A percentile compares a stretch with the other conserved stretches of the same genome.
Conservation (phyloP, 2,329 filamentous ascomycete species). For the Helotiales sp. region DNA sequence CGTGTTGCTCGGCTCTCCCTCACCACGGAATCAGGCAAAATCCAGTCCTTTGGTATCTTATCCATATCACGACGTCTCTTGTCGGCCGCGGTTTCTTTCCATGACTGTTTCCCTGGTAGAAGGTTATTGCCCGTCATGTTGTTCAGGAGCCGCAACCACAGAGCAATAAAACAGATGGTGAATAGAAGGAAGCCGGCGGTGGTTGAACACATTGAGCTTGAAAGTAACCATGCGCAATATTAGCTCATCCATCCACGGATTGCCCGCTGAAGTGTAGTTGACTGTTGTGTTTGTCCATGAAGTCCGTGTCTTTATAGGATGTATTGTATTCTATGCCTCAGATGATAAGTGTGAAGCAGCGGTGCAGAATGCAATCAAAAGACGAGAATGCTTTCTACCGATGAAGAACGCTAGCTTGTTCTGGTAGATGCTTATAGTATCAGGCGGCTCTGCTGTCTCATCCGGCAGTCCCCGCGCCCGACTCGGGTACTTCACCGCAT, state of each 20-base stretch:
- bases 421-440: not conserved
- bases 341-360: not conserved
- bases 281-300: not conserved
- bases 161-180: not conserved
- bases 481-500: too few species aligned
- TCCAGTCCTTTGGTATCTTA: slow-evolving; percentile 7
- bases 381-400: not conserved
- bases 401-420: not conserved
- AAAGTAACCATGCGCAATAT: not conserved
- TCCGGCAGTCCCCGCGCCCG: too few species aligned
- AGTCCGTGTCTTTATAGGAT: not conserved
- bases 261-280: not conserved
- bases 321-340: not conserved
- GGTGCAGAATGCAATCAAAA: not conserved
- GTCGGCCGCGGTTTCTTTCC: not conserved
- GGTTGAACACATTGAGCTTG: not conserved
- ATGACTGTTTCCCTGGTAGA: not conserved
- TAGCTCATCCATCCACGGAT: not conserved
- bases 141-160: not conserved
- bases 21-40: not conserved
- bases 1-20: not conserved
- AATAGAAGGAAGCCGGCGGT: not conserved
- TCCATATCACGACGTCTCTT: not conserved
- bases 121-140: not conserved
- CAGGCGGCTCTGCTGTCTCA: not conserved